A percentile compares a stretch with the other conserved stretches of the same genome.
Conservation (phyloP, 176 grass and related monocot species). For the Musa acuminata region DNA sequence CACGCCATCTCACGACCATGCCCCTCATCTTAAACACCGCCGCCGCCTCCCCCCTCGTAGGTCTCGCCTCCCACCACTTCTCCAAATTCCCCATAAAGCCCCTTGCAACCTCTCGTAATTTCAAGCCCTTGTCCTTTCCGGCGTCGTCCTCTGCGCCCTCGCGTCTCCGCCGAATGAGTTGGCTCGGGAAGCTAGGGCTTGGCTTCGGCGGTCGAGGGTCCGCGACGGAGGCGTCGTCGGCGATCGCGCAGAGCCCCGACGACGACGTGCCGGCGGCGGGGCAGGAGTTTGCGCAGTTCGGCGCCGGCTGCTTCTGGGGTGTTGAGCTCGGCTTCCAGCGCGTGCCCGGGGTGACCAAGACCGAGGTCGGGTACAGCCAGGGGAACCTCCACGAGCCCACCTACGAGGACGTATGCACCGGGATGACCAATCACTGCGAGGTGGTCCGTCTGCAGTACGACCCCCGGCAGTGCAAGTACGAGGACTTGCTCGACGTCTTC, state of each 20-base stretch:
- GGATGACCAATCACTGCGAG: constrained; percentile 73
- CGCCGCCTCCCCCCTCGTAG: constrained; percentile 22
- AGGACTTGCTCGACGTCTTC: constrained; percentile 72
- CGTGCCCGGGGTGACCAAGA: constrained; percentile 68
- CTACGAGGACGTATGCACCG: constrained; percentile 95
- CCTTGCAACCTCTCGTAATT: not conserved
- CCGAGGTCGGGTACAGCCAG: constrained; percentile 93
- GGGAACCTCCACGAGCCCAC: constrained; percentile 64
- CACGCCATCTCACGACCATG: constrained; percentile 45
- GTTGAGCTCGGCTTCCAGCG: constrained; percentile 95
- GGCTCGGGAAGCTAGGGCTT: constrained; percentile 95
- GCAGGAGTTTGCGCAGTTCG: constrained; percentile 80
- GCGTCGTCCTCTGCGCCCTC: not conserved
- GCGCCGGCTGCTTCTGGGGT: constrained; percentile 95
- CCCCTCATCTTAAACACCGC: constrained; percentile 36
- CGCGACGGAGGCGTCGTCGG: constrained; percentile 50
- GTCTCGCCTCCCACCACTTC: constrained; percentile 20
- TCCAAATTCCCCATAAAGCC: not conserved
- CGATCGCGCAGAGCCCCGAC: constrained; percentile 84
- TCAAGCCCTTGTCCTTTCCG: constrained; percentile 12
- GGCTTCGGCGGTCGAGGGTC: constrained; percentile 40
- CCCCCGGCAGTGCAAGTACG: constrained; percentile 56
- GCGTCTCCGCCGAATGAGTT: constrained; percentile 52
- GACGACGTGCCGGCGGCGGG: constrained; percentile 69
- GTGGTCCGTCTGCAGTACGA: constrained; percentile 89